Evolutionary conservation across 306 rosid genomes (phyloP).

Genomic region (Pyrus bretschneideri): DNA sequence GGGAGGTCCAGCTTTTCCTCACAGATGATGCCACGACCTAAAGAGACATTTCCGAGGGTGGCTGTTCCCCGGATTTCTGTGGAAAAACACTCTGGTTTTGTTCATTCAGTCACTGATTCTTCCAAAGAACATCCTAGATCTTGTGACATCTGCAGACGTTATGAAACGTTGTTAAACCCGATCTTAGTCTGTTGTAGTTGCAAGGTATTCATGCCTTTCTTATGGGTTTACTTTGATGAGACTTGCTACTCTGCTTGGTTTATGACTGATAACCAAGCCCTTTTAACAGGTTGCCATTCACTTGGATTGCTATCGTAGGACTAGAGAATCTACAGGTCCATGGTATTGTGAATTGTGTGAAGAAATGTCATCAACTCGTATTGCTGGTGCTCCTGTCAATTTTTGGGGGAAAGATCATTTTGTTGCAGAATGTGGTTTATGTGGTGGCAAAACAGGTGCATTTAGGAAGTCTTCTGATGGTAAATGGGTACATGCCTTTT

Average conservation of each 20-base stretch:
- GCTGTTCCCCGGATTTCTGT: constrained; percentile 57
- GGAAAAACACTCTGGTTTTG: constrained; percentile 60
- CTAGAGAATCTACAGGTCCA: constrained; percentile 78
- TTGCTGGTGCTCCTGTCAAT: constrained; percentile 50
- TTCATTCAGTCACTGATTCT: constrained; percentile 38
- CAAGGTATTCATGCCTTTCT: constrained; percentile 52
- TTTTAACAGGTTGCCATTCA: constrained; percentile 82
- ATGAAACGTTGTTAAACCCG: constrained; percentile 71
- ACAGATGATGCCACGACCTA: constrained; percentile 77
- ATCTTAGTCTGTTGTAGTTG: constrained; percentile 82
- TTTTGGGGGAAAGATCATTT: constrained; percentile 78
- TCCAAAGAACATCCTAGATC: constrained; percentile 79
- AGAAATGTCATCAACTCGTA: constrained; percentile 41
- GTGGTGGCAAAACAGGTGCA: constrained; percentile 91
- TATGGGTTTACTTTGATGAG: constrained; percentile 5
- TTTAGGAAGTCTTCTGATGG: constrained; percentile 86
- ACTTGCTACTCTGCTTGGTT: constrained; percentile 7
- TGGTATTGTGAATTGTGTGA: constrained; percentile 97
- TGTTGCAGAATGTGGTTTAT: constrained; percentile 79
- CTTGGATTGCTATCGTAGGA: constrained; percentile 80
- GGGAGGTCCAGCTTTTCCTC: constrained; percentile 54
- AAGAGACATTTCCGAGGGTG: constrained; percentile 70
- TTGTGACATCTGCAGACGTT: constrained; percentile 85
- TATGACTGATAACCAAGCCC: constrained; percentile 6
- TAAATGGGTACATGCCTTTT: constrained; percentile 97